Evolutionary conservation across 495 filamentous ascomycete species (phyloP).

Genomic region (Aspergillus diversus): DNA sequence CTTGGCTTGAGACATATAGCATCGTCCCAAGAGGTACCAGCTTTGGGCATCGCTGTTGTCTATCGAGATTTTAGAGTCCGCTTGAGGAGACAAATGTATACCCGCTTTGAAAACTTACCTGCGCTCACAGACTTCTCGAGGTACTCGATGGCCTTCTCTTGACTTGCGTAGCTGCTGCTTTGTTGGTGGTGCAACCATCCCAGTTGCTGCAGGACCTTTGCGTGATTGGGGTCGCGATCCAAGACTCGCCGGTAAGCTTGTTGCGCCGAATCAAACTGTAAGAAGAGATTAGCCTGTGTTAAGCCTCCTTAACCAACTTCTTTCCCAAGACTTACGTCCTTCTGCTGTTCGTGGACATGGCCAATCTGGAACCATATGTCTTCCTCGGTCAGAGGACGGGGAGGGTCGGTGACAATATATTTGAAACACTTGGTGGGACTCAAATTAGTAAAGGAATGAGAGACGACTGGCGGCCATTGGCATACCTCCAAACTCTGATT

Average conservation of each 20-base stretch:
- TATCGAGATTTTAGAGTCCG: conserved; percentile 33
- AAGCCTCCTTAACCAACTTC: neutral
- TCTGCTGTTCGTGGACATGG: conserved; percentile 98
- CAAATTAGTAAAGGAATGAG: conserved; percentile 11
- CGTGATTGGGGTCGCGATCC: conserved; percentile 93
- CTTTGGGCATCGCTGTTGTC: conserved; percentile 95
- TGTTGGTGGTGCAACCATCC: conserved; percentile 98
- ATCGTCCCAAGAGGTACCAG: conserved; percentile 97
- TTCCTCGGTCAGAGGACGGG: conserved; percentile 90
- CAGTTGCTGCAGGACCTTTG: conserved; percentile 97
- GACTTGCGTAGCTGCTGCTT: conserved; percentile 82
- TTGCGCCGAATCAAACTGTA: conserved; percentile 90
- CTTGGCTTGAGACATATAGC: conserved; percentile 99
- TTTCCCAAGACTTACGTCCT: conserved; percentile 72
- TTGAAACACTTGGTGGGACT: conserved; percentile 77
- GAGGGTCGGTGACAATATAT: conserved; percentile 94
- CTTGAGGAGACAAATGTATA: neutral
- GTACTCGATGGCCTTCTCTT: conserved; percentile 96
- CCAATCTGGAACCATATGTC: conserved; percentile 99
- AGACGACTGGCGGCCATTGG: neutral
- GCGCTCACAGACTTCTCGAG: conserved; percentile 95
- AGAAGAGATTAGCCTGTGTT: conserved; percentile 27
- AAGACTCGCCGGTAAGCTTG: conserved; percentile 89
- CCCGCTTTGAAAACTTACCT: conserved; percentile 57
- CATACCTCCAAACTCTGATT: conserved; percentile 83